phyloP scores from a whole-genome alignment of 1,139 yeast genomes.

The Torulaspora pretoriensis region DNA sequence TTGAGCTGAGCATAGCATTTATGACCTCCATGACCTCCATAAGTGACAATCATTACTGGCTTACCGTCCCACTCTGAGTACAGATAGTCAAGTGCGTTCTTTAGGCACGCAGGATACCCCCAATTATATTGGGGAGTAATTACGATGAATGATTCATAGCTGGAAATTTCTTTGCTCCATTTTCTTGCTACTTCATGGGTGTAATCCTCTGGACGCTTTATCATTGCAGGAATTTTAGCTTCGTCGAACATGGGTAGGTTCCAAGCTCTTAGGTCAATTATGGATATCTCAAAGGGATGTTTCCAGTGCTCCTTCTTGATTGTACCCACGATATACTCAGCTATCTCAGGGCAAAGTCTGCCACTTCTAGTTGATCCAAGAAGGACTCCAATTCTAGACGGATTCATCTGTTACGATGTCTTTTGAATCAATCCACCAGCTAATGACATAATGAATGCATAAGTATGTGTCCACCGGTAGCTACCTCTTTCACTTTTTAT shows the following conservation, averaged over 20 bases:
- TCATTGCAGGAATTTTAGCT: constrained; percentile 16
- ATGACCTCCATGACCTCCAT: constrained; percentile 38
- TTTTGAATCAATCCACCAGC: neutral
- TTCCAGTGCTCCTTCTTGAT: constrained; percentile 7
- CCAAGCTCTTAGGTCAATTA: constrained; percentile 23
- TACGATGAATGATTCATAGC: constrained; percentile 30
- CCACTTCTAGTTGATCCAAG: constrained; percentile 19
- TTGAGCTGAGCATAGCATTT: constrained; percentile 22
- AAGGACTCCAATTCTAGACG: constrained; percentile 15
- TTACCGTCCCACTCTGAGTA: constrained; percentile 35
- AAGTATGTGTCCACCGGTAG: neutral
- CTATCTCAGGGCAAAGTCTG: constrained; percentile 17
- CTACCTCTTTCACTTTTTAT: neutral
- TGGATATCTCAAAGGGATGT: constrained; percentile 8
- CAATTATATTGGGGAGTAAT: constrained; percentile 38
- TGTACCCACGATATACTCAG: constrained; percentile 14
- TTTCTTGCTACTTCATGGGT: constrained; percentile 18
- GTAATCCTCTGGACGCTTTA: constrained; percentile 22
- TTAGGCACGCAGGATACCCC: constrained; percentile 36
- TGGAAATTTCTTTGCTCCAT: constrained; percentile 24
- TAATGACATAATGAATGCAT: neutral
- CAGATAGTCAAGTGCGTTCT: constrained; percentile 37
- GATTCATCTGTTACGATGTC: neutral
- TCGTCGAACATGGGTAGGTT: constrained; percentile 26
- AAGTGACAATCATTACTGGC: constrained; percentile 34